Conservation (phyloP, 2,329 filamentous ascomycete species). For the Juglanconis juglandina region DNA sequence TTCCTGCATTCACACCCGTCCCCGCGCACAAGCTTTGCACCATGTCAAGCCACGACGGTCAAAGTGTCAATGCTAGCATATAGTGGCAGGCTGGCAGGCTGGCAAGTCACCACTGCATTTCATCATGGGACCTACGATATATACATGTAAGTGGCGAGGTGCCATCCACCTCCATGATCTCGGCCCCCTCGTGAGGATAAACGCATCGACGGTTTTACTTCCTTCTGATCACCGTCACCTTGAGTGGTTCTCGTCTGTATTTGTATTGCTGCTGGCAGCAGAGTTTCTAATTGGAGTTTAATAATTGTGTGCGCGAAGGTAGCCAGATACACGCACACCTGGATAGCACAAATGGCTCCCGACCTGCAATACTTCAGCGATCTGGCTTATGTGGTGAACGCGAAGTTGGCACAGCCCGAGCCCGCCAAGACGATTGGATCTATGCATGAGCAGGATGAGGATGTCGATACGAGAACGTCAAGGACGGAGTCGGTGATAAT, state of each 20-base stretch:
- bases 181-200: no score
- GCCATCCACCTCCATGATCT: no score
- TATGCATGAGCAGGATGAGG: neutral
- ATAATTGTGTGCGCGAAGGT: neutral
- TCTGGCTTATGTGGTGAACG: neutral
- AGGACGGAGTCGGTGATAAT: slow-evolving; percentile 6
- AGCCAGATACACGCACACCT: neutral
- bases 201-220: no score
- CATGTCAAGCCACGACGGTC: neutral
- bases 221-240: no score
- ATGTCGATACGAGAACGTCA: slow-evolving; percentile 2
- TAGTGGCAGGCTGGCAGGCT: neutral
- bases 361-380: neutral
- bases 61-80: slow-evolving; percentile 1
- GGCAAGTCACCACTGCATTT: neutral
- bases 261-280: no score
- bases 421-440: neutral
- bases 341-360: neutral
- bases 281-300: neutral
- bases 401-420: neutral
- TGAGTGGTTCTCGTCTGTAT: no score
- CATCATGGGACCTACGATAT: neutral
- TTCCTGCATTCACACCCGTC: neutral
- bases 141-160: neutral
- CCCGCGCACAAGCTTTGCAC: neutral